Percentiles rank a stretch among this genome's conserved stretches.
Conservation (phyloP, 2,329 filamentous ascomycete species). For the Dothistroma pini region DNA sequence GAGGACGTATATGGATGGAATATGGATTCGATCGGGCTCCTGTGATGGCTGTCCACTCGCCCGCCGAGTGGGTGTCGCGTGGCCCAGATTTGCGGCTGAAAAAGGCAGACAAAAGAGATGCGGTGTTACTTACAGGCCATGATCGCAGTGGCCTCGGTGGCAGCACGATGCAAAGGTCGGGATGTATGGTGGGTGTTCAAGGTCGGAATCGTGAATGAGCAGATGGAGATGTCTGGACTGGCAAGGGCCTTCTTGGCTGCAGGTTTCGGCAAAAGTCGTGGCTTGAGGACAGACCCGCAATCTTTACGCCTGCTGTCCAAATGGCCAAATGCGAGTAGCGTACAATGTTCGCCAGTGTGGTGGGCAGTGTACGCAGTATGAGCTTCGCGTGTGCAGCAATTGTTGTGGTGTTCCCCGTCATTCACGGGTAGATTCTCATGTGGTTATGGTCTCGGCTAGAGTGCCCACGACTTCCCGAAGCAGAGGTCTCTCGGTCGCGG, state of each 20-base stretch:
- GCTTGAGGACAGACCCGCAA: background rate
- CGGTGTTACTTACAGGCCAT: slow-evolving; percentile 57
- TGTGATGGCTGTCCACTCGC: slow-evolving; percentile 26
- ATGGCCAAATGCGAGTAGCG: background rate
- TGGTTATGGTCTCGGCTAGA: background rate
- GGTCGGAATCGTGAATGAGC: slow-evolving; percentile 1
- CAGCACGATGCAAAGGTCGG: slow-evolving; percentile 12
- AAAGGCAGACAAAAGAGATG: slow-evolving; percentile 34
- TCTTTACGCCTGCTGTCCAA: background rate
- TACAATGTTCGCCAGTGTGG: background rate
- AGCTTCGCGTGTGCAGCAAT: background rate
- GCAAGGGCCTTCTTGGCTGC: background rate
- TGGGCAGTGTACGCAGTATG: background rate
- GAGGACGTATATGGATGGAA: slow-evolving; percentile 26
- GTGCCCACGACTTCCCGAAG: background rate
- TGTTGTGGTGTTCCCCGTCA: background rate
- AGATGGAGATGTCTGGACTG: slow-evolving; percentile 3
- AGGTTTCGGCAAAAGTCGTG: background rate
- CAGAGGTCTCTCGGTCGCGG: background rate
- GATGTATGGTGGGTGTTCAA: slow-evolving; percentile 13
- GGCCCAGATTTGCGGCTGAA: slow-evolving; percentile 11
- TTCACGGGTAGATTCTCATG: background rate
- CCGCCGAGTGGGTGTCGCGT: slow-evolving; percentile 17
- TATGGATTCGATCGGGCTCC: slow-evolving; percentile 25
- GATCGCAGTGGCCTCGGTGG: slow-evolving; percentile 37